A percentile compares a stretch with the other conserved stretches of the same genome.
Evolutionary conservation across 106 monocot species (phyloP).

Genomic region (Posidonia australis): DNA sequence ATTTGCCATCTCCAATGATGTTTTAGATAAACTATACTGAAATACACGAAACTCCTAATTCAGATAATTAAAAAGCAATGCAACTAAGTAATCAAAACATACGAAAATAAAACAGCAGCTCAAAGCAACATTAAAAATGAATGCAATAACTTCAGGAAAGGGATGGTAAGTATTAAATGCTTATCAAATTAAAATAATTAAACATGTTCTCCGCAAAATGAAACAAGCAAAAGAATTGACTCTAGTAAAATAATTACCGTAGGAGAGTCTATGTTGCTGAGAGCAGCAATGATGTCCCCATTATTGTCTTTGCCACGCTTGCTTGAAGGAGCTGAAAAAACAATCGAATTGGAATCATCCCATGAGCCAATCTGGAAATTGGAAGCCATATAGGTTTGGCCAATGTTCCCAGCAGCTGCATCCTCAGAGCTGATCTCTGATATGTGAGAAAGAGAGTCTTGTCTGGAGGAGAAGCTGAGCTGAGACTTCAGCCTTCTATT

Average conservation of each 20-base stretch:
- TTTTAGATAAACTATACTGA: slow-evolving; percentile 7
- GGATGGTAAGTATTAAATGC: not conserved
- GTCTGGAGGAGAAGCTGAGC: slow-evolving; percentile 51
- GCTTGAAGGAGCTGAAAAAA: slow-evolving; percentile 36
- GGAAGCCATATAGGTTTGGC: slow-evolving; percentile 29
- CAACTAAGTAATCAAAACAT: no score
- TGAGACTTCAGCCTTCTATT: slow-evolving; percentile 47
- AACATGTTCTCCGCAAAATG: no score
- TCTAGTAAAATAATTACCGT: slow-evolving; percentile 2
- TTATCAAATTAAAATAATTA: no score
- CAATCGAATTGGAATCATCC: slow-evolving; percentile 72
- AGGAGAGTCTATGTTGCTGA: slow-evolving; percentile 46
- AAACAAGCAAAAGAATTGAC: not conserved
- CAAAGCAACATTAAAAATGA: not conserved
- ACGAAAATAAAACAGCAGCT: no score
- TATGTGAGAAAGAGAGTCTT: slow-evolving; percentile 54
- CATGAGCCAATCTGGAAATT: slow-evolving; percentile 52
- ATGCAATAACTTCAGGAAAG: not conserved
- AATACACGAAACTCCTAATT: not conserved
- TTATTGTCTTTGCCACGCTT: slow-evolving; percentile 37
- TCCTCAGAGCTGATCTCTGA: slow-evolving; percentile 50
- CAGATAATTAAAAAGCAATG: not conserved
- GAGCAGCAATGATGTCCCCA: slow-evolving; percentile 29
- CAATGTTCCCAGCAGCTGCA: slow-evolving; percentile 21
- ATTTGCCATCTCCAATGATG: slow-evolving; percentile 11